Conservation (phyloP, 805 yeast species). For the Debaryomyces tyrocola region DNA sequence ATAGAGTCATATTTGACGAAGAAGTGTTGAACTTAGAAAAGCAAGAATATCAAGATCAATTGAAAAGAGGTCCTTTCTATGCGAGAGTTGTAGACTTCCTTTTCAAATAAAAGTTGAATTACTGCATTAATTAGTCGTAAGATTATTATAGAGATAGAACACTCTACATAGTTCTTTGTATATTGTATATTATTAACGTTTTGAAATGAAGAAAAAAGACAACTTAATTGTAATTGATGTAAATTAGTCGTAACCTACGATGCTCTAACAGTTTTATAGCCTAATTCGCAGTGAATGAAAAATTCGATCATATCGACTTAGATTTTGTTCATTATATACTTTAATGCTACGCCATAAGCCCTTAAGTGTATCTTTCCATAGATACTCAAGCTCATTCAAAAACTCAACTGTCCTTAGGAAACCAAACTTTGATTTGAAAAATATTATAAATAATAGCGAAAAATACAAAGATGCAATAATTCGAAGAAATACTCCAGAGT, state of each 20-base stretch:
- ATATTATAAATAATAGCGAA: slow-evolving; percentile 18
- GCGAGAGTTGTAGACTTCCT: not conserved
- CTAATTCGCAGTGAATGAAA: too few relatives aligned
- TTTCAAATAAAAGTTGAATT: too few relatives aligned
- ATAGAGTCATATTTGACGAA: slow-evolving; percentile 34
- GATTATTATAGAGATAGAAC: too few relatives aligned
- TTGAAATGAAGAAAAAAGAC: not conserved
- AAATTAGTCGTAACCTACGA: too few relatives aligned
- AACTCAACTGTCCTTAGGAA: slow-evolving; percentile 5
- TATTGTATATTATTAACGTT: too few relatives aligned
- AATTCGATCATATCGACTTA: too few relatives aligned
- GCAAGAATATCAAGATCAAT: slow-evolving; percentile 22
- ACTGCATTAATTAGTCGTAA: too few relatives aligned
- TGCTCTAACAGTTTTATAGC: too few relatives aligned
- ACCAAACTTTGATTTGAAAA: slow-evolving; percentile 17
- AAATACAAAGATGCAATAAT: slow-evolving; percentile 26
- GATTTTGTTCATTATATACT: too few relatives aligned
- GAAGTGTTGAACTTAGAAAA: slow-evolving; percentile 34
- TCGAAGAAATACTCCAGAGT: slow-evolving; percentile 22
- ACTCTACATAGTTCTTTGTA: too few relatives aligned
- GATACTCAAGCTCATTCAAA: slow-evolving; percentile 6
- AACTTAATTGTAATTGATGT: not conserved
- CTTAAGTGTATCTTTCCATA: not conserved
- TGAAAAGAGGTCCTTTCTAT: slow-evolving; percentile 15
- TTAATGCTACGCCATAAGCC: too few relatives aligned